These are phyloP conservation scores for Hypseocharis bilobata DNA, from an alignment of 441 rosid species.

Conservation along the genomic window DNA sequence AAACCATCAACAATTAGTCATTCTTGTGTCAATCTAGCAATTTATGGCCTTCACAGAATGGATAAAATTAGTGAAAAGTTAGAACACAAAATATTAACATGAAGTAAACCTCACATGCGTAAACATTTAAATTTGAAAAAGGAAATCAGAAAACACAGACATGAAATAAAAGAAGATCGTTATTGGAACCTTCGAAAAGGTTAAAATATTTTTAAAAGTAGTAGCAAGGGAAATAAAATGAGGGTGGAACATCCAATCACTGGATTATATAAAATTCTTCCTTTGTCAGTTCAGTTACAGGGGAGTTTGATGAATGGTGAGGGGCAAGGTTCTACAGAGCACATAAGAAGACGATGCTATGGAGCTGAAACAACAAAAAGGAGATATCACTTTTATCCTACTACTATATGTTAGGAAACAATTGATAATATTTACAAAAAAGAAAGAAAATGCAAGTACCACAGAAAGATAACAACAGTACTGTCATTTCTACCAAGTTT, in stretches of 20 bases:
- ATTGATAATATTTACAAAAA: neutral
- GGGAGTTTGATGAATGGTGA: neutral
- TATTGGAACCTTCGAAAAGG: neutral
- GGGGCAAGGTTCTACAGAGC: neutral
- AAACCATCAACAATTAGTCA: neutral
- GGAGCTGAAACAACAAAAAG: neutral
- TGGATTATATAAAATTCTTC: neutral
- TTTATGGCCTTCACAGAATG: neutral
- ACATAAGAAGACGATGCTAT: neutral
- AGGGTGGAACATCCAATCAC: neutral
- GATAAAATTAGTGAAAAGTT: neutral
- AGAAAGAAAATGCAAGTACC: neutral
- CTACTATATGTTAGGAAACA: neutral
- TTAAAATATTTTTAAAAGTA: neutral
- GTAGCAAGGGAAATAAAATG: neutral
- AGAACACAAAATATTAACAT: neutral
- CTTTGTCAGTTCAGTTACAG: neutral
- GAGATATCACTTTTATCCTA: neutral
- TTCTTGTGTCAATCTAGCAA: neutral
- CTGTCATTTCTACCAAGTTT: constrained; percentile 21
- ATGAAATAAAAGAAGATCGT: neutral
- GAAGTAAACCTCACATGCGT: neutral
- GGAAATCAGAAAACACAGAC: neutral
- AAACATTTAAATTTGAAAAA: neutral
- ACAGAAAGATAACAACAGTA: neutral